Conservation (phyloP, 139 green algal species). For the Tetradesmus lagerheimii region DNA sequence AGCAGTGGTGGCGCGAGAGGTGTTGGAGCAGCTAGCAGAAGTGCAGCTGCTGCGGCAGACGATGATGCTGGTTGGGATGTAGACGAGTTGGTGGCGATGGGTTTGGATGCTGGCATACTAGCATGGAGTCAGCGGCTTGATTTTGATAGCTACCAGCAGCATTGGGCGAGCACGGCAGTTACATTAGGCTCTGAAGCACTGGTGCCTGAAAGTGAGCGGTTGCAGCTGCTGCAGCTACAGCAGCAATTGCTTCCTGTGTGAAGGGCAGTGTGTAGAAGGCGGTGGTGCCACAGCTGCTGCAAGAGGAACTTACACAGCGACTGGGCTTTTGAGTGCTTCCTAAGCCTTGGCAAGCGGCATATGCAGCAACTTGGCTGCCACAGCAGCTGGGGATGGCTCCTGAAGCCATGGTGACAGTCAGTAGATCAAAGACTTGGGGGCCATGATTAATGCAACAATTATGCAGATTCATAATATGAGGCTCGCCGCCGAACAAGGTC, state of each 20-base stretch:
- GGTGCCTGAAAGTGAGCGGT: not conserved
- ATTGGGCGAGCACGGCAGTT: conserved; percentile 55
- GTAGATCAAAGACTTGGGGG: no score
- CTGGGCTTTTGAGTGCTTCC: no score
- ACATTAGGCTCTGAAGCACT: conserved; percentile 31
- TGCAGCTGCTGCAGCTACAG: conserved; percentile 28
- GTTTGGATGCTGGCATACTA: conserved; percentile 56
- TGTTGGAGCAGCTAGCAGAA: not conserved
- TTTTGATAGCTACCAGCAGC: conserved; percentile 61
- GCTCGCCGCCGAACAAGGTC: no score
- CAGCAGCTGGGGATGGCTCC: no score
- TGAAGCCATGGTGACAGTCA: no score
- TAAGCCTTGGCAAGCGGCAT: no score
- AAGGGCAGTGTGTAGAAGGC: not conserved
- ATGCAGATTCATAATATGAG: no score
- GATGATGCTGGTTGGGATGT: conserved; percentile 6
- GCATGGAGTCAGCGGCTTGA: conserved; percentile 64
- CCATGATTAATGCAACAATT: no score
- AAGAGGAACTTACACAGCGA: no score
- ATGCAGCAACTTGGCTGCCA: no score
- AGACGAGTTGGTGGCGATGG: conserved; percentile 21
- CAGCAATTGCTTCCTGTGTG: not conserved
- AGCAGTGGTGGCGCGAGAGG: not conserved
- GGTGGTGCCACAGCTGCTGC: no score
- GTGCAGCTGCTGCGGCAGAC: not conserved